These are phyloP conservation scores for Aspergillus sp. DNA, from an alignment of 2,329 filamentous ascomycete genomes.

Conservation along the genomic window DNA sequence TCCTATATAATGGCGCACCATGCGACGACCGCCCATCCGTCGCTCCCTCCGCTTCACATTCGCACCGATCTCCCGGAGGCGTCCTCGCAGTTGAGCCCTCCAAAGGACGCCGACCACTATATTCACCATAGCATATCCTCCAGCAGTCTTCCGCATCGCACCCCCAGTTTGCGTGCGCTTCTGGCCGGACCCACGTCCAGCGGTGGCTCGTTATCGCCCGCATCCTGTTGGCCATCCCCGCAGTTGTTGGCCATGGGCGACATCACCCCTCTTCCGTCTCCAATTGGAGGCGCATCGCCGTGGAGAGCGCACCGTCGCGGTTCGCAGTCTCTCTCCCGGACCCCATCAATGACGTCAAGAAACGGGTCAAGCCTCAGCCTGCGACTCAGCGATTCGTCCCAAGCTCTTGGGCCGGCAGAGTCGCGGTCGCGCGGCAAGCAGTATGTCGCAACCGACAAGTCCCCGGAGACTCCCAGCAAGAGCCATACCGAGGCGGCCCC, in stretches of 20 bases:
- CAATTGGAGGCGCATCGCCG: slow-evolving; percentile 50
- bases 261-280: slow-evolving; percentile 76
- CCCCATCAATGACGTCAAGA: slow-evolving; percentile 40
- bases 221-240: slow-evolving; percentile 69
- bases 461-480: slow-evolving; percentile 20
- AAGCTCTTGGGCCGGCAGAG: slow-evolving; percentile 30
- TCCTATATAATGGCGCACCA: slow-evolving; percentile 9
- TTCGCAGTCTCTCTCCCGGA: slow-evolving; percentile 47
- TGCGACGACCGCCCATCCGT: slow-evolving; percentile 8
- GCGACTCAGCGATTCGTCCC: slow-evolving; percentile 36
- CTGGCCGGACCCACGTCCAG: slow-evolving; percentile 38
- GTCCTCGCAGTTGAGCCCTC: slow-evolving; percentile 25
- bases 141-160: slow-evolving; percentile 43
- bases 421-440: slow-evolving; percentile 34
- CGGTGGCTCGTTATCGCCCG: slow-evolving; percentile 53
- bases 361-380: slow-evolving; percentile 36
- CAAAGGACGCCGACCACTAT: slow-evolving; percentile 32
- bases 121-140: slow-evolving; percentile 43
- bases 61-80: slow-evolving; percentile 31
- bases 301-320: slow-evolving; percentile 56
- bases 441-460: slow-evolving; percentile 40
- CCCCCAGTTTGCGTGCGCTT: slow-evolving; percentile 44
- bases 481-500: slow-evolving; percentile 23
- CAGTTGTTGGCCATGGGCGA: slow-evolving; percentile 74
- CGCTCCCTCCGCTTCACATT: slow-evolving; percentile 32